Conservation (phyloP, 495 filamentous ascomycete species). For the Penicillium malachiteum region DNA sequence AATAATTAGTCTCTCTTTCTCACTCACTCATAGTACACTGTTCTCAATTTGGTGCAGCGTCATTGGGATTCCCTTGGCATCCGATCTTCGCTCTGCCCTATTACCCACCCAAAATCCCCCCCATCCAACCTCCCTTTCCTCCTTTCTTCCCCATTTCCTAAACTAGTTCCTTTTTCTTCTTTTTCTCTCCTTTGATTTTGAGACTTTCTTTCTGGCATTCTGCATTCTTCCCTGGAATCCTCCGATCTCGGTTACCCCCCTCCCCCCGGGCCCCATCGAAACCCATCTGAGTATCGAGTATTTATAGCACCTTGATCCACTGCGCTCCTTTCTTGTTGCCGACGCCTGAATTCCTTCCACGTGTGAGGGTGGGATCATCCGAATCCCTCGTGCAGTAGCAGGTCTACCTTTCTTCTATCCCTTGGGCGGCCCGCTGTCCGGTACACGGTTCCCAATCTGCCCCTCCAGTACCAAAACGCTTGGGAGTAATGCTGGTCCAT, state of each 20-base stretch:
- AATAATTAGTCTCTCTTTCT: background rate
- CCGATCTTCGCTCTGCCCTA: slow-evolving; percentile 24
- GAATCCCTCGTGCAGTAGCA: slow-evolving; percentile 41
- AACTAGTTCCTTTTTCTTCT: slow-evolving; percentile 9
- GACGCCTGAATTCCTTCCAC: slow-evolving; percentile 11
- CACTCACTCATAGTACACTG: background rate
- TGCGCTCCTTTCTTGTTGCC: slow-evolving; percentile 16
- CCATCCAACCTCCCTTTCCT: slow-evolving; percentile 24
- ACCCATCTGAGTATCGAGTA: slow-evolving; percentile 16
- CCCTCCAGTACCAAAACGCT: slow-evolving; percentile 14
- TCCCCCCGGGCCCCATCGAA: background rate
- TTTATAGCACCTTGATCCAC: slow-evolving; percentile 21
- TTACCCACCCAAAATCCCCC: slow-evolving; percentile 4
- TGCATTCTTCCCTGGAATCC: background rate
- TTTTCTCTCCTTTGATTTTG: slow-evolving; percentile 15
- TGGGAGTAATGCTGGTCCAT: slow-evolving; percentile 40
- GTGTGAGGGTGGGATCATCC: slow-evolving; percentile 17
- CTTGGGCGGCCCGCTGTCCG: slow-evolving; percentile 31
- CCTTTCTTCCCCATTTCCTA: slow-evolving; percentile 10
- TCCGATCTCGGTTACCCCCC: background rate
- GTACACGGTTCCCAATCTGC: slow-evolving; percentile 30
- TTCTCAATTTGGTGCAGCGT: background rate
- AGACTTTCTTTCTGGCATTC: slow-evolving; percentile 20
- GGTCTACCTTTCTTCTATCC: slow-evolving; percentile 24
- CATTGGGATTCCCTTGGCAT: slow-evolving; percentile 15